Base-by-base conservation (phyloP, 352 stramenopile genomes). In the Phytophthora sp. region DNA sequence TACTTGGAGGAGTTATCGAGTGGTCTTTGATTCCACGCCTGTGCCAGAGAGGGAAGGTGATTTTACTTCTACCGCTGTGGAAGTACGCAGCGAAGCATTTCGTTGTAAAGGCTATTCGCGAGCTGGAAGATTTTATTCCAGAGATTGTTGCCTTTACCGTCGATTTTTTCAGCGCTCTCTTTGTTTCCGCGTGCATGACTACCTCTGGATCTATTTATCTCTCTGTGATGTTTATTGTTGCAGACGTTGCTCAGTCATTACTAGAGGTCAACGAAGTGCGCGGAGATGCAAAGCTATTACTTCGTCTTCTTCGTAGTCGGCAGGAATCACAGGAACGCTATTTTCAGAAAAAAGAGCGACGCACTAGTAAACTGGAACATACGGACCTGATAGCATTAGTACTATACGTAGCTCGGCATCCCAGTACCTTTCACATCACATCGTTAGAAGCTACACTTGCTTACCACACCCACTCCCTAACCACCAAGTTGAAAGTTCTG, bases 141-240 rank as follows among this genome's bases (percentile, higher is more conserved):
- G 32, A 44, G 45, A 24, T 46, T 1, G 44, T 66, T 28, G 49
- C 51, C 3, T 52, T 66, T 27, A 45, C 32, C 2, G 30, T 54
- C 1, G 57, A 66, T 34, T 50, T 66, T 10, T 66, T 72, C 21
- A 54, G 59, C 26, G 31, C 55, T 13, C 55, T 71, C 0, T 71
- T 66, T 17, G 48, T 65, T 7, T 66, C 52, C 2, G 65, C 44
- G 2, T 73, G 64, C 32, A 67, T 73, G 20, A 49, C 44, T 6
- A 66, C 51, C 20, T 53, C 65, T 1, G 34, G 30, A n/a, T 70
- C 53, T 1, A 18, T 20, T 11, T 41, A 27, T 27, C 48, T 64
- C 8, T 64, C 60, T 1, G 12, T 37, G 8, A 24, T 62, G n/a
- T 46, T 62, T 38, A 62, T 56, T 26, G 38, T 41, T 2, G 18